Percentiles rank a stretch among this genome's conserved stretches.
Conservation (phyloP, 2,329 filamentous ascomycete genomes). For the Phoma sp. region DNA sequence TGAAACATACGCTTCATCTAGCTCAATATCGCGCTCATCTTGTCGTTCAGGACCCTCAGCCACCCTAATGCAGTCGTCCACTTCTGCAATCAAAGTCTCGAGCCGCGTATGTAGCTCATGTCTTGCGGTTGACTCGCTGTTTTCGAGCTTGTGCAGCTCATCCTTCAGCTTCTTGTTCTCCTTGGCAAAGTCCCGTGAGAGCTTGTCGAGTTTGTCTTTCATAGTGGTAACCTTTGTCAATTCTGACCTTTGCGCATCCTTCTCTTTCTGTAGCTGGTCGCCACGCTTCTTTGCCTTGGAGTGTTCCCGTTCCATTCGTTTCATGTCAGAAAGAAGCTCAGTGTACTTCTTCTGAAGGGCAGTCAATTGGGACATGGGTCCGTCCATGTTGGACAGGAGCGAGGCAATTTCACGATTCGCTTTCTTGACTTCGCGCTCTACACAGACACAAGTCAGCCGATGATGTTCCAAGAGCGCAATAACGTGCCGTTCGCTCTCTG, state of each 20-base stretch:
- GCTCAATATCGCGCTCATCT: conserved; percentile 82
- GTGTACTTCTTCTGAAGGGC: conserved; percentile 88
- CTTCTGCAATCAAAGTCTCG: conserved; percentile 77
- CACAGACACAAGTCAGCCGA: conserved; percentile 39
- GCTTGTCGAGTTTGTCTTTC: conserved; percentile 95
- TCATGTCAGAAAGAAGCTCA: conserved; percentile 92
- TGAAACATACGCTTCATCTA: conserved; percentile 81
- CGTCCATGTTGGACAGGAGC: conserved; percentile 85
- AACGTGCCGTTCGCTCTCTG: conserved; percentile 1
- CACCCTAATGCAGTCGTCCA: conserved; percentile 86
- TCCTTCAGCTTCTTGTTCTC: conserved; percentile 99
- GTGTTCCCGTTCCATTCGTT: conserved; percentile 90
- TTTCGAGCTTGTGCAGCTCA: conserved; percentile 83
- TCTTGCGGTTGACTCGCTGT: conserved; percentile 81
- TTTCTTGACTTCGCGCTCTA: conserved; percentile 92
- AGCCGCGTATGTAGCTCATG: conserved; percentile 85
- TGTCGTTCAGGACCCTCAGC: conserved; percentile 77
- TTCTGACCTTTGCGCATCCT: conserved; percentile 86
- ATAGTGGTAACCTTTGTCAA: conserved; percentile 87
- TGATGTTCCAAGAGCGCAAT: conserved; percentile 9
- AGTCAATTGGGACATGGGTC: conserved; percentile 89
- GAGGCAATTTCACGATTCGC: conserved; percentile 89
- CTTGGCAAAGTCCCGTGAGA: conserved; percentile 90
- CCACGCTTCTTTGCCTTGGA: conserved; percentile 94
- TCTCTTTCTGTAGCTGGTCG: conserved; percentile 94